Percentiles rank a stretch among this genome's conserved stretches.
phyloP scores from a whole-genome alignment of 225 moss, liverwort and hornwort species.

The Anthoceros angustus region DNA sequence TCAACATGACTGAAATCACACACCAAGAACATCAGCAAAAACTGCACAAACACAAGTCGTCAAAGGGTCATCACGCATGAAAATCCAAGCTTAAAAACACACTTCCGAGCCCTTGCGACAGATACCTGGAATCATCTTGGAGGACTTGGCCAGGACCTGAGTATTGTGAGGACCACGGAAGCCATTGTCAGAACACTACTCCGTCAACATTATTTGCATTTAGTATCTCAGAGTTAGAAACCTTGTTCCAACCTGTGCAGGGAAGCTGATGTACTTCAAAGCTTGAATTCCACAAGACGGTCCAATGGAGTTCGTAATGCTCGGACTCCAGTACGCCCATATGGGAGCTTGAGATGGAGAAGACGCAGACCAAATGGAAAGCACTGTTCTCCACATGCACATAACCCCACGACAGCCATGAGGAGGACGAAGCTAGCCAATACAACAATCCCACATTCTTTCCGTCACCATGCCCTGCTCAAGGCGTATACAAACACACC shows the following conservation, averaged over 20 bases:
- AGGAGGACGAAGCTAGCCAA: not conserved
- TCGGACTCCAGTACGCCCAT: constrained; percentile 1
- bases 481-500: not conserved
- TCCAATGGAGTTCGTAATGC: not conserved
- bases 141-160: constrained; percentile 95
- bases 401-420: not conserved
- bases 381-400: not conserved
- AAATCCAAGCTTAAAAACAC: no score
- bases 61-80: no score
- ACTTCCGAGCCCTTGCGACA: no score
- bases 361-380: not conserved
- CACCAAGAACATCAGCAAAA: not conserved
- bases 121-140: constrained; percentile 99
- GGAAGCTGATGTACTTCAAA: constrained; percentile 90
- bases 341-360: not conserved
- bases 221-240: not conserved
- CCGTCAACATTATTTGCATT: constrained; percentile 7
- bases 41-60: not conserved
- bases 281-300: constrained; percentile 13
- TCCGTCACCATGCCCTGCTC: not conserved
- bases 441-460: constrained; percentile 60
- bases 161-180: not conserved
- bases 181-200: not conserved
- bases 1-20: constrained; percentile 62
- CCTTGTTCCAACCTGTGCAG: constrained; percentile 55